These are phyloP conservation scores for Cetradonia linearis DNA, from an alignment of 495 filamentous ascomycete species.

Conservation along the genomic window DNA sequence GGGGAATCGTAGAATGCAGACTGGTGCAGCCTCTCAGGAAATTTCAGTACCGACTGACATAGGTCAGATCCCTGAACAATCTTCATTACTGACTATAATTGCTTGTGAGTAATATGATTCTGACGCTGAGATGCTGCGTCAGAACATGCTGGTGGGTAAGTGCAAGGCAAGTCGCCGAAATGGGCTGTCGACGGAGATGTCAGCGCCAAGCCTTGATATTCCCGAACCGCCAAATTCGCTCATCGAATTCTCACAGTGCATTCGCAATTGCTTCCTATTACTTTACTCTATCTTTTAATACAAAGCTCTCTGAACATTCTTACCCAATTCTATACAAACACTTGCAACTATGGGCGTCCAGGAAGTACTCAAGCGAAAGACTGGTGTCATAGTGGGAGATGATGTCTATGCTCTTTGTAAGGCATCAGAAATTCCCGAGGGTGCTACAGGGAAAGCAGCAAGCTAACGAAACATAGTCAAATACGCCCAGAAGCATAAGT, in stretches of 20 bases:
- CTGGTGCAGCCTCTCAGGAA: too few species aligned
- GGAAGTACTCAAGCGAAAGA: constrained; percentile 15
- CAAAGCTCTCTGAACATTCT: neutral
- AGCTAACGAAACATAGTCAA: constrained; percentile 43
- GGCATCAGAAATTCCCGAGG: neutral
- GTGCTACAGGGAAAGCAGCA: neutral
- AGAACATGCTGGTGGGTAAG: too few species aligned
- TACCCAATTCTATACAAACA: neutral
- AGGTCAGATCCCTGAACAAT: too few species aligned
- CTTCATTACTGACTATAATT: too few species aligned
- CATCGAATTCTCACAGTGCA: neutral
- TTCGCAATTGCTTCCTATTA: neutral
- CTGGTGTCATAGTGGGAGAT: constrained; percentile 19
- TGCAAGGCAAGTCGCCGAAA: too few species aligned
- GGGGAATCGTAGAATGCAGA: too few species aligned
- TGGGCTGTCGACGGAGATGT: too few species aligned
- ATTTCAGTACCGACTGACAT: too few species aligned
- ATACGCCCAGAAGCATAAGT: constrained; percentile 72
- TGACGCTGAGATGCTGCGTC: too few species aligned
- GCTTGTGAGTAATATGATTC: too few species aligned
- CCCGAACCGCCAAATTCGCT: neutral
- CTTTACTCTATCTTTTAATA: neutral
- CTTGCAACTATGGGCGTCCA: constrained; percentile 12
- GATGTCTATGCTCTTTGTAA: constrained; percentile 39
- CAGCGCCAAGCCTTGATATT: too few species aligned